phyloP scores from a whole-genome alignment of 73 alveolate genomes.

The Tetrahymena elliotti region DNA sequence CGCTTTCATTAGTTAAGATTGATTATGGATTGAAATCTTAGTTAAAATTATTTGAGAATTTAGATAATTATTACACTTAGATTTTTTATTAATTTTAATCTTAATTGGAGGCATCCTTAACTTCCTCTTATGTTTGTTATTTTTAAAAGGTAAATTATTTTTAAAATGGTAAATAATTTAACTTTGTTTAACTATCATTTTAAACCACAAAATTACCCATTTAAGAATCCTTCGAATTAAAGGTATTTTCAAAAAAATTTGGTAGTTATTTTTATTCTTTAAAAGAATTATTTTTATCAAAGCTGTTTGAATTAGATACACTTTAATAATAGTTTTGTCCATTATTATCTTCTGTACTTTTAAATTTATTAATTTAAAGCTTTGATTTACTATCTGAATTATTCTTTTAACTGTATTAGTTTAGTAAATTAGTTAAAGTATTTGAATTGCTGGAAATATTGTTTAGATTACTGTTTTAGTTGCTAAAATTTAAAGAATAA shows the following conservation, averaged over 20 bases:
- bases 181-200: not conserved
- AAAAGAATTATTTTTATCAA: too few species aligned
- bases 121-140: not conserved
- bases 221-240: not conserved
- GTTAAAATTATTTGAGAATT: not conserved
- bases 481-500: too few species aligned
- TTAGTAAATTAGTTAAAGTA: not conserved
- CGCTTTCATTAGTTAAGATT: not conserved
- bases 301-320: not conserved
- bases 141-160: not conserved
- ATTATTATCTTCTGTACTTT: not conserved
- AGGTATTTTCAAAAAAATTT: not conserved
- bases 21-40: not conserved
- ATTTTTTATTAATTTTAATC: not conserved
- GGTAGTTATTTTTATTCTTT: not conserved
- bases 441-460: too few species aligned
- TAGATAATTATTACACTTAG: not conserved
- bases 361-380: too few species aligned
- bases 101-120: not conserved
- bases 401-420: too few species aligned
- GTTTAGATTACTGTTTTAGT: not conserved
- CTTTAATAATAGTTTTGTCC: too few species aligned
- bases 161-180: not conserved
- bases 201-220: not conserved
- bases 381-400: not conserved